phyloP scores from a whole-genome alignment of 2,329 filamentous ascomycete species.

The Botrytis sinoallii region DNA sequence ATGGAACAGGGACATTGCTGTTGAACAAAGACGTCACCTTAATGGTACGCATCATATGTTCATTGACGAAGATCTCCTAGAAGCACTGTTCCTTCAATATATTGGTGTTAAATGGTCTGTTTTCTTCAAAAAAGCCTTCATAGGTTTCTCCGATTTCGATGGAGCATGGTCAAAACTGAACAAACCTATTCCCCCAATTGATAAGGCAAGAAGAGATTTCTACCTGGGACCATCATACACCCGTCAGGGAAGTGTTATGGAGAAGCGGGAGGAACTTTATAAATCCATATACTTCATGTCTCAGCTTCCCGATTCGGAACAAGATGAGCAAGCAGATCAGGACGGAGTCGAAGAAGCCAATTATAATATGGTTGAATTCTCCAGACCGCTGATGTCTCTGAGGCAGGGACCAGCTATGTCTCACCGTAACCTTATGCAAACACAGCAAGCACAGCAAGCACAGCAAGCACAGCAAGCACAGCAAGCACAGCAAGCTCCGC shows the following conservation, averaged over 20 bases:
- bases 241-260: slow-evolving; percentile 28
- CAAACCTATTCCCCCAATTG: slow-evolving; percentile 22
- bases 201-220: slow-evolving; percentile 29
- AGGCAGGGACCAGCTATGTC: background rate
- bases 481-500: background rate
- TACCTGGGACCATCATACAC: slow-evolving; percentile 26
- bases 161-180: slow-evolving; percentile 31
- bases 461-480: background rate
- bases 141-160: slow-evolving; percentile 26
- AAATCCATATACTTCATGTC: slow-evolving; percentile 35
- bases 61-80: slow-evolving; percentile 57
- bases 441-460: background rate
- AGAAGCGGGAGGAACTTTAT: slow-evolving; percentile 31
- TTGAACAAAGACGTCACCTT: slow-evolving; percentile 53
- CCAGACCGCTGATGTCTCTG: background rate
- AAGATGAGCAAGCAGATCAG: slow-evolving; percentile 19
- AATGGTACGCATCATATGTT: slow-evolving; percentile 59
- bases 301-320: slow-evolving; percentile 29
- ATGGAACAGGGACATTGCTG: slow-evolving; percentile 47
- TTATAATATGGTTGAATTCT: slow-evolving; percentile 3
- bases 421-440: too few relatives aligned
- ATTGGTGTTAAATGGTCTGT: slow-evolving; percentile 52
- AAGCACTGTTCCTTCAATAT: slow-evolving; percentile 53
- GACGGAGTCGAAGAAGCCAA: slow-evolving; percentile 33
- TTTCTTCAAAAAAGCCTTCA: slow-evolving; percentile 45